A percentile compares a stretch with the other conserved stretches of the same genome.
phyloP scores from a whole-genome alignment of 768 basidiomycete genomes.

The Strobilomyces confusus region DNA sequence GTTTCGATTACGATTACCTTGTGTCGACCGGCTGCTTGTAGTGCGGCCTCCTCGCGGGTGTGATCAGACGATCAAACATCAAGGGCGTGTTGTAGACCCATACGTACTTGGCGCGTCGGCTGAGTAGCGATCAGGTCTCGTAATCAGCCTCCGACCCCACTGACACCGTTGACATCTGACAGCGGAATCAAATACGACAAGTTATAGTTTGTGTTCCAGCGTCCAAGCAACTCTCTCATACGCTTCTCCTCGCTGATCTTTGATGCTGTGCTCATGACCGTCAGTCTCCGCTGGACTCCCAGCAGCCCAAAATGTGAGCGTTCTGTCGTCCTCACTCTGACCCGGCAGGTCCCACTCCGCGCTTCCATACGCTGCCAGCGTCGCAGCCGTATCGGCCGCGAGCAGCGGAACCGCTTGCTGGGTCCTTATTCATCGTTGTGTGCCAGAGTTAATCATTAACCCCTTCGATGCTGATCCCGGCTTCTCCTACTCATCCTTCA shows the following conservation, averaged over 20 bases:
- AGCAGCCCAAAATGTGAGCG: constrained; percentile 23
- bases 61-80: neutral
- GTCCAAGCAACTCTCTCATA: neutral
- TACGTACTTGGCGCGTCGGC: neutral
- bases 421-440: constrained; percentile 25
- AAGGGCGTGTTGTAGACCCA: neutral
- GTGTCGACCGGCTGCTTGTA: constrained; percentile 26
- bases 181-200: constrained; percentile 27
- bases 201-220: constrained; percentile 12
- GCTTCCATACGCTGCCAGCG: constrained; percentile 1
- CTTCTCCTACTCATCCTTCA: constrained; percentile 32
- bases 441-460: constrained; percentile 33
- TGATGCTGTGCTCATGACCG: constrained; percentile 23
- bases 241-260: constrained; percentile 19
- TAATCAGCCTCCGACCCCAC: constrained; percentile 16
- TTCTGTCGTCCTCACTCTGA: constrained; percentile 4
- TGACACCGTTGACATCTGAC: constrained; percentile 23
- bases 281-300: constrained; percentile 10
- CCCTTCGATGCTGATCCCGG: constrained; percentile 32
- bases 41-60: constrained; percentile 30
- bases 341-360: constrained; percentile 7
- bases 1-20: constrained; percentile 8
- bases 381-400: constrained; percentile 21
- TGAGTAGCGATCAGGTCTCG: constrained; percentile 10
- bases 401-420: constrained; percentile 26